A percentile compares a stretch with the other conserved stretches of the same genome.
Conservation (phyloP, 2,329 filamentous ascomycete species). For the Dryadomyces quercivorus region DNA sequence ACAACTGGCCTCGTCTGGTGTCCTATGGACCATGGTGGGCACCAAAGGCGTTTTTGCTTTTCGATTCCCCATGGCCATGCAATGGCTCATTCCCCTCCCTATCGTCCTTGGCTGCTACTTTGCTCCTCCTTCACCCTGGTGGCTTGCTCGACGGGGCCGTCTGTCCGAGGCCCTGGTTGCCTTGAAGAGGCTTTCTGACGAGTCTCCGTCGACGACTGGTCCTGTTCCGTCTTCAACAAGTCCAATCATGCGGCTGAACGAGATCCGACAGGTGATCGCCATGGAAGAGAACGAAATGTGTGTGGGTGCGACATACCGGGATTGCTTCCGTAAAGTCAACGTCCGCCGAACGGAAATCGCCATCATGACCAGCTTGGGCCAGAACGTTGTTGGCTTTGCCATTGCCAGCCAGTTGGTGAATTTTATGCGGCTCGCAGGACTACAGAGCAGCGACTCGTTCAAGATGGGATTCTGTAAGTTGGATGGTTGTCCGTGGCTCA, state of each 20-base stretch:
- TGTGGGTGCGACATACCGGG: slow-evolving; percentile 33
- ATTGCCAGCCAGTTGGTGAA: slow-evolving; percentile 22
- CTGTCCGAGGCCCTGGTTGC: slow-evolving; percentile 3
- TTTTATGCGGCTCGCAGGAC: slow-evolving; percentile 19
- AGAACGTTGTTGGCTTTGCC: slow-evolving; percentile 19
- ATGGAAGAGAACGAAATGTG: slow-evolving; percentile 36
- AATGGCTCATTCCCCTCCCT: slow-evolving; percentile 12
- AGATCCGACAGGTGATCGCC: slow-evolving; percentile 45
- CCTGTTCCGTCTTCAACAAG: slow-evolving; percentile 19
- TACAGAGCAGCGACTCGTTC: slow-evolving; percentile 24
- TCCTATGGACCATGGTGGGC: slow-evolving; percentile 10
- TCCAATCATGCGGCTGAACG: slow-evolving; percentile 30
- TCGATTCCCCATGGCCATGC: slow-evolving; percentile 12
- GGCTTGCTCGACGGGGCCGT: slow-evolving; percentile 26
- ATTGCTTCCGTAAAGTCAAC: slow-evolving; percentile 37
- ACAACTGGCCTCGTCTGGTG: slow-evolving; percentile 9
- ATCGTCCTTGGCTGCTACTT: slow-evolving; percentile 8
- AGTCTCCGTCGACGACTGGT: neutral
- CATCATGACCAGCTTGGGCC: slow-evolving; percentile 20
- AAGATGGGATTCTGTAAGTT: slow-evolving; percentile 19
- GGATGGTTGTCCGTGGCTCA: neutral
- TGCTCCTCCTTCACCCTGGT: slow-evolving; percentile 13
- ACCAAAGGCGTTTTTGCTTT: slow-evolving; percentile 10
- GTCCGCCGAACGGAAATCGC: slow-evolving; percentile 42
- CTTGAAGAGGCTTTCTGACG: slow-evolving; percentile 4